These are phyloP conservation scores for Botrytis hyacinthi DNA, from an alignment of 2,329 filamentous ascomycete species.

Conservation along the genomic window DNA sequence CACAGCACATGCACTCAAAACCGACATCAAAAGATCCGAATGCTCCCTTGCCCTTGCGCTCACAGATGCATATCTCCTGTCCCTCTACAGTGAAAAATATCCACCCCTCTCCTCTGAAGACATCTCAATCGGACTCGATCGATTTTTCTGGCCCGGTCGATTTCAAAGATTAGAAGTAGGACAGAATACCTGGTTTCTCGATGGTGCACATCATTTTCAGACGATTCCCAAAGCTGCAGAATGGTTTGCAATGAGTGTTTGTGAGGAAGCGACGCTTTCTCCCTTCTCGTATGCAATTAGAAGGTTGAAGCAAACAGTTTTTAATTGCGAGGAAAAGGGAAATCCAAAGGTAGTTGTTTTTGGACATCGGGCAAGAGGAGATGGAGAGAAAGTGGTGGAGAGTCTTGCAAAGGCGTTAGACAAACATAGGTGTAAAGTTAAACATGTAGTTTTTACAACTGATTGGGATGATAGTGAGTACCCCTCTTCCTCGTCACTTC, in stretches of 20 bases:
- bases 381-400: conserved; percentile 19
- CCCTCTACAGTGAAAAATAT: conserved; percentile 41
- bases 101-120: conserved; percentile 56
- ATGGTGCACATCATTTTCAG: conserved; percentile 52
- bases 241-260: conserved; percentile 63
- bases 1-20: conserved; percentile 40
- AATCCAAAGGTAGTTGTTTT: conserved; percentile 25
- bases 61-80: conserved; percentile 41
- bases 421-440: conserved; percentile 19
- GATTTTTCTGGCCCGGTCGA: conserved; percentile 73
- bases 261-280: conserved; percentile 37
- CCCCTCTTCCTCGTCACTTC: not conserved
- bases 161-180: conserved; percentile 61
- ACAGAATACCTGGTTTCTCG: conserved; percentile 32
- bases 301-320: not conserved
- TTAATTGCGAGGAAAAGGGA: not conserved
- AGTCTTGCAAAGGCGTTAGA: conserved; percentile 22
- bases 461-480: conserved; percentile 23
- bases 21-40: conserved; percentile 57
- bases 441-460: conserved; percentile 29
- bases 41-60: conserved; percentile 50
- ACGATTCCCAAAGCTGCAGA: conserved; percentile 75
- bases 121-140: conserved; percentile 60
- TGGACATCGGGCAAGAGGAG: conserved; percentile 19
- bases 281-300: conserved; percentile 17